A percentile compares a stretch with the other conserved stretches of the same genome.
Conservation (phyloP, 2,329 filamentous ascomycete genomes). For the Aspergillus pseudoviridinutans region DNA sequence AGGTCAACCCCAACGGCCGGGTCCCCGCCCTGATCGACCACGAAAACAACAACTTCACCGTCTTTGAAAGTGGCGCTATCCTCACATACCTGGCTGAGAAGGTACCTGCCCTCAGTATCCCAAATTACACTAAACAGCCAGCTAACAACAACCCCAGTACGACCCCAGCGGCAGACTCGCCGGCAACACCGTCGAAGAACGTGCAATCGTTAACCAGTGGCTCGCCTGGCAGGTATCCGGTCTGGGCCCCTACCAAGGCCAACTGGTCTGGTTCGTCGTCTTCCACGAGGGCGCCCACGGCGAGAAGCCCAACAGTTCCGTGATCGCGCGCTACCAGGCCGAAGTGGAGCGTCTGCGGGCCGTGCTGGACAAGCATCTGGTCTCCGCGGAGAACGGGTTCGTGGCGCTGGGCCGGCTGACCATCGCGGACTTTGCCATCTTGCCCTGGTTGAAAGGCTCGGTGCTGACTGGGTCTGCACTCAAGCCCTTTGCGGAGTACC, state of each 20-base stretch:
- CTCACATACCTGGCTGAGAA: background rate
- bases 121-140: background rate
- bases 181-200: conserved; percentile 4
- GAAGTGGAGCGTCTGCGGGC: conserved; percentile 8
- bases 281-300: conserved; percentile 8
- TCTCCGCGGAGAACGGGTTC: conserved; percentile 2
- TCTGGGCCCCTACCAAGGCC: conserved; percentile 8
- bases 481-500: background rate
- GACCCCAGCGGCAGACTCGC: conserved; percentile 3
- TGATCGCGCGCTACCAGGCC: conserved; percentile 6
- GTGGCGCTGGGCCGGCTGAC: conserved; percentile 6
- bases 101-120: background rate
- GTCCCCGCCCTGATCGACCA: background rate
- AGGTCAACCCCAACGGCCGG: background rate
- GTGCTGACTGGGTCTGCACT: conserved; percentile 1
- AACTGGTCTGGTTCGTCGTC: conserved; percentile 5
- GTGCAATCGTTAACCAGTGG: conserved; percentile 6
- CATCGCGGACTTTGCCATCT: conserved; percentile 8
- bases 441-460: conserved; percentile 6
- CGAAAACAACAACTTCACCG: background rate
- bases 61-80: background rate
- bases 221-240: conserved; percentile 9
- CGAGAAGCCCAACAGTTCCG: conserved; percentile 3
- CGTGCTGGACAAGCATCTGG: conserved; percentile 5
- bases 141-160: background rate